A percentile compares a stretch with the other conserved stretches of the same genome.
phyloP scores from a whole-genome alignment of 2,329 filamentous ascomycete species.

The Pyrenochaeta sp. region DNA sequence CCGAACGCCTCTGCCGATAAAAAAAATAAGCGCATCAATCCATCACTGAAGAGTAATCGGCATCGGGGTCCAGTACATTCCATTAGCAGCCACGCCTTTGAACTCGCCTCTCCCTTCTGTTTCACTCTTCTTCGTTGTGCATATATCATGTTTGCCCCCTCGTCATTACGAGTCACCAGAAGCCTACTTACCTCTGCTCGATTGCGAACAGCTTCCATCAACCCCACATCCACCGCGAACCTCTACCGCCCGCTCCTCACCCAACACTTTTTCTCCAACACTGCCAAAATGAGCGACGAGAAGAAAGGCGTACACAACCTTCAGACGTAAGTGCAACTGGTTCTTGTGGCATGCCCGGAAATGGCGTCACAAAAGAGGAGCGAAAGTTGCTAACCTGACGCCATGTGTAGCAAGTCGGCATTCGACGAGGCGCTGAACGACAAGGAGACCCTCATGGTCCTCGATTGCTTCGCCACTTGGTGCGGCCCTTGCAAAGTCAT shows the following conservation, averaged over 20 bases:
- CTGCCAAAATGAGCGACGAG: constrained; percentile 53
- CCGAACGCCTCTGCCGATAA: constrained; percentile 41
- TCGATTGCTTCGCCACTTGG: constrained; percentile 91
- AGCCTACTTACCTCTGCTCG: constrained; percentile 55
- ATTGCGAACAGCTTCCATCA: constrained; percentile 43
- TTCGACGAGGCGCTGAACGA: constrained; percentile 65
- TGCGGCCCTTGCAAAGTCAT: constrained; percentile 96
- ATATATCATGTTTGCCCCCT: constrained; percentile 52
- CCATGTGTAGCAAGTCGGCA: constrained; percentile 62
- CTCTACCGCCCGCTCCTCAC: constrained; percentile 47
- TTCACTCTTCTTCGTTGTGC: constrained; percentile 30
- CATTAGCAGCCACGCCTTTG: constrained; percentile 43
- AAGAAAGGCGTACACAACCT: constrained; percentile 60
- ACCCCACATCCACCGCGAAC: constrained; percentile 36
- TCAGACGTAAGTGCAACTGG: constrained; percentile 47
- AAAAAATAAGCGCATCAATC: constrained; percentile 34
- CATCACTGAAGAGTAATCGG: constrained; percentile 40
- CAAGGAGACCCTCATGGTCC: constrained; percentile 70
- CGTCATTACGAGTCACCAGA: constrained; percentile 47
- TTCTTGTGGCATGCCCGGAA: constrained; percentile 4
- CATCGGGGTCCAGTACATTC: constrained; percentile 43
- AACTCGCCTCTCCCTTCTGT: constrained; percentile 38
- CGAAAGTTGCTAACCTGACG: constrained; percentile 9
- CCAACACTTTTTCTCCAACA: constrained; percentile 52
- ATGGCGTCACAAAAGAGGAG: constrained; percentile 21